These are phyloP conservation scores for Pleurotus eryngii DNA, from an alignment of 768 basidiomycete species.

Conservation along the genomic window DNA sequence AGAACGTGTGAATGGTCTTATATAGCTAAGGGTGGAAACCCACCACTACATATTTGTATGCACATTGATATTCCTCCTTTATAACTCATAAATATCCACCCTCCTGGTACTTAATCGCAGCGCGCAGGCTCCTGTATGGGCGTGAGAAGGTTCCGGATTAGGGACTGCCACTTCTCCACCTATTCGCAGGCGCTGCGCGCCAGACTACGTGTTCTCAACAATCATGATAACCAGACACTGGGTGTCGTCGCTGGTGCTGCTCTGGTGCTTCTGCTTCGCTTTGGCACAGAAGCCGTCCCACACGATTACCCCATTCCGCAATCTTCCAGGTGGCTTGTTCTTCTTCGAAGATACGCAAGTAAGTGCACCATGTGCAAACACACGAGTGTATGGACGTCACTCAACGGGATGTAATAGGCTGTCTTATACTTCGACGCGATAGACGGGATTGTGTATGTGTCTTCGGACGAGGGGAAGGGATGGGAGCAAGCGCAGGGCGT, in stretches of 20 bases:
- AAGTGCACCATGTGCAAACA: constrained; percentile 22
- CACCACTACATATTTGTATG: too few relatives aligned
- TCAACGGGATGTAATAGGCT: constrained; percentile 21
- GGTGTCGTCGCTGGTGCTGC: background rate
- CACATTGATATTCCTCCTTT: too few relatives aligned
- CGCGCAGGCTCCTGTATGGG: too few relatives aligned
- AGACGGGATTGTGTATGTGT: constrained; percentile 69
- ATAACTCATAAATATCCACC: too few relatives aligned
- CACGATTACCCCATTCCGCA: constrained; percentile 54
- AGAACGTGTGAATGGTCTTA: too few relatives aligned
- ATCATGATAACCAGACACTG: constrained; percentile 3
- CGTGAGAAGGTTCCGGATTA: too few relatives aligned
- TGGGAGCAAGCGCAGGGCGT: constrained; percentile 52
- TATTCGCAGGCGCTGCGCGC: background rate
- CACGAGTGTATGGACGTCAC: constrained; percentile 4
- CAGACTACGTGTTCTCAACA: constrained; percentile 1
- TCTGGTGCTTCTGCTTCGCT: background rate
- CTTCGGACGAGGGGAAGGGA: constrained; percentile 82
- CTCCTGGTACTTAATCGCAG: too few relatives aligned
- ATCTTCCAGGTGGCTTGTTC: constrained; percentile 72
- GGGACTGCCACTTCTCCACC: background rate
- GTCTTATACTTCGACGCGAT: constrained; percentile 82
- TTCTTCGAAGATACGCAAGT: constrained; percentile 95
- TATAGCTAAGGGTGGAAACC: too few relatives aligned
- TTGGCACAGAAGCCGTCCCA: constrained; percentile 46